Evolutionary conservation across 129 eudicot species (phyloP).

Genomic region (Gnaphalium uliginosum): DNA sequence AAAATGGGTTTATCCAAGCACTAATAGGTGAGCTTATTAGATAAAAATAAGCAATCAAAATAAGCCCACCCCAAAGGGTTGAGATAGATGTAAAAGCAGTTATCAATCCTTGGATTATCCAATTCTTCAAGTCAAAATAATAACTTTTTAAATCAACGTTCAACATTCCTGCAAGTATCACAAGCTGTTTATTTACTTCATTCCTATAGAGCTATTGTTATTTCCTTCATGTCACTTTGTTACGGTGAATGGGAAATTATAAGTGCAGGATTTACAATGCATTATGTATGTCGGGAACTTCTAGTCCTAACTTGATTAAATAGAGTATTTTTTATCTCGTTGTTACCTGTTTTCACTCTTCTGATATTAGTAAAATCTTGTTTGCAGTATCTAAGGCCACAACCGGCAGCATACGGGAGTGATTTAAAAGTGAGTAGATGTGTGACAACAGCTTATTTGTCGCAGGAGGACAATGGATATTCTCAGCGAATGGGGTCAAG

Average conservation of each 20-base stretch:
- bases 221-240: slow-evolving; percentile 5
- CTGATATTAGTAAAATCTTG: slow-evolving; percentile 7
- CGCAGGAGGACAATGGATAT: slow-evolving; percentile 40
- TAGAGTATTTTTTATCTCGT: neutral
- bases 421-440: slow-evolving; percentile 37
- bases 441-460: slow-evolving; percentile 32
- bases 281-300: neutral
- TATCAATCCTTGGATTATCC: too few species aligned
- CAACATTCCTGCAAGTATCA: neutral
- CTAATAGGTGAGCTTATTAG: too few species aligned
- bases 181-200: neutral
- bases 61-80: too few species aligned
- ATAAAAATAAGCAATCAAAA: too few species aligned
- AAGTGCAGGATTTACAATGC: slow-evolving; percentile 10
- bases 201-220: slow-evolving; percentile 1
- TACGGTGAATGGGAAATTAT: neutral
- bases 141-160: neutral
- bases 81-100: too few species aligned
- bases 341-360: neutral
- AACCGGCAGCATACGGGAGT: slow-evolving; percentile 31
- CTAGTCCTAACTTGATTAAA: neutral
- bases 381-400: slow-evolving; percentile 43
- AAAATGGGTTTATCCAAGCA: too few species aligned
- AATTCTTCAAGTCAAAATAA: neutral
- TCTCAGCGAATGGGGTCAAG: slow-evolving; percentile 31